These are phyloP conservation scores for Fraxinus paxiana DNA, from an alignment of 305 asterid genomes.

Conservation along the genomic window DNA sequence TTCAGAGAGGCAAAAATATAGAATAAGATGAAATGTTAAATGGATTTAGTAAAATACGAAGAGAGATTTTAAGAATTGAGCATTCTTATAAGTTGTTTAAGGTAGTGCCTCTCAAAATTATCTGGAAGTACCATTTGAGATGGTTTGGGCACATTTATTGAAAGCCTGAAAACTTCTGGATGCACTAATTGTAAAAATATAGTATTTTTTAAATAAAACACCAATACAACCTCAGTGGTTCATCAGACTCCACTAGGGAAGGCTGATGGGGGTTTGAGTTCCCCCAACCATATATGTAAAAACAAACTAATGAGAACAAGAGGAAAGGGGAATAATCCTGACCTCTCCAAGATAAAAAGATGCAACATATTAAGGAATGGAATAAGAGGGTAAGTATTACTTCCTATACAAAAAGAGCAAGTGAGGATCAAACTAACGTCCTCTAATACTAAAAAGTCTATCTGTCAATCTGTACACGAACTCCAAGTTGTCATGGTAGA, in stretches of 20 bases:
- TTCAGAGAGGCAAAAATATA: not conserved
- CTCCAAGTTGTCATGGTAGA: not conserved
- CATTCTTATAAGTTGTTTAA: not conserved
- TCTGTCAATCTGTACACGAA: not conserved
- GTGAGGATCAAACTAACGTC: not conserved
- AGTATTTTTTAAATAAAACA: too few relatives aligned
- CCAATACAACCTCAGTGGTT: too few relatives aligned
- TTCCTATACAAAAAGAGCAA: too few relatives aligned
- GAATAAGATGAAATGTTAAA: not conserved
- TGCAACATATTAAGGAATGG: too few relatives aligned
- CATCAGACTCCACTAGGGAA: too few relatives aligned
- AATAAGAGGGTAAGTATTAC: too few relatives aligned
- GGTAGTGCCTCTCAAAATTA: not conserved
- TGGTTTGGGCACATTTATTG: not conserved
- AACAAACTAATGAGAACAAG: too few relatives aligned
- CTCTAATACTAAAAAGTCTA: not conserved
- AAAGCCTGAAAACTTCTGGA: not conserved
- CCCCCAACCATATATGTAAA: too few relatives aligned
- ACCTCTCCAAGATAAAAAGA: too few relatives aligned
- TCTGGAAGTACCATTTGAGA: not conserved
- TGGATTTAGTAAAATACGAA: not conserved
- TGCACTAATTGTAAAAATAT: not conserved
- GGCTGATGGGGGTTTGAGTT: too few relatives aligned
- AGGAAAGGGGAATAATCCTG: too few relatives aligned
- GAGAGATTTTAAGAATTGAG: not conserved